Evolutionary conservation across 768 basidiomycete species (phyloP), one percentile per base, ranked within the genome.

Genomic region (Hygrophorus russula): DNA sequence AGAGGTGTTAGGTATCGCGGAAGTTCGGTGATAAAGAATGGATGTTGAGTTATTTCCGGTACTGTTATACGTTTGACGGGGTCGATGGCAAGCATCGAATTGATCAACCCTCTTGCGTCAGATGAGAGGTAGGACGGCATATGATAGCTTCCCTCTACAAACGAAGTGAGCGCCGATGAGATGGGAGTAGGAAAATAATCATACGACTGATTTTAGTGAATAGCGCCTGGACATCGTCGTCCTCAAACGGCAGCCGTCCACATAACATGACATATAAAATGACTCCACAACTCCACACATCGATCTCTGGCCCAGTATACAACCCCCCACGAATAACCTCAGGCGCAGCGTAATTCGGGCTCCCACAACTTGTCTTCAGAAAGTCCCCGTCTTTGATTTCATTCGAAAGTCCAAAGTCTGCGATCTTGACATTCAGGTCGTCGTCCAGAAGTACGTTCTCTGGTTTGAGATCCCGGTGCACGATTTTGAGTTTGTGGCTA

Each of bases 281-380:
- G n/a, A 99, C 94, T 0, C 96, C 96, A 44, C 88, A 88, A 52
- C 88, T 91, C 96, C 96, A 99, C 9, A 98, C 91, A 51, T 99
- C 96, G 55, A 98, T 96, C 63, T 98, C 96, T 0, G 94, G 93
- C 0, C 96, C 96, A 0, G 91, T 91, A 57, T 99, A 99, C 6
- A 93, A 73, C 20, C 88, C 87, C 4, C 96, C 96, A 13, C 83
- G 77, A 50, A 99, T 96, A 54, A 99, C 94, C 57, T 99, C 96
- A 1, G 96, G 96, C 0, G 96, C 94, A 44, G 96, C 96, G 54
- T 99, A 99, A 60, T 99, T 98, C 0, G 96, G 96, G 58, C 89
- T 92, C 1, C 96, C 94, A 60, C 96, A 99, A 52, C 89, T 93
- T 7, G 96, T 99, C 55, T 91, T 90, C 45, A 99, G 68, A 61